Base-by-base conservation (phyloP, 768 basidiomycete genomes). In the Termitomyces sp. region DNA sequence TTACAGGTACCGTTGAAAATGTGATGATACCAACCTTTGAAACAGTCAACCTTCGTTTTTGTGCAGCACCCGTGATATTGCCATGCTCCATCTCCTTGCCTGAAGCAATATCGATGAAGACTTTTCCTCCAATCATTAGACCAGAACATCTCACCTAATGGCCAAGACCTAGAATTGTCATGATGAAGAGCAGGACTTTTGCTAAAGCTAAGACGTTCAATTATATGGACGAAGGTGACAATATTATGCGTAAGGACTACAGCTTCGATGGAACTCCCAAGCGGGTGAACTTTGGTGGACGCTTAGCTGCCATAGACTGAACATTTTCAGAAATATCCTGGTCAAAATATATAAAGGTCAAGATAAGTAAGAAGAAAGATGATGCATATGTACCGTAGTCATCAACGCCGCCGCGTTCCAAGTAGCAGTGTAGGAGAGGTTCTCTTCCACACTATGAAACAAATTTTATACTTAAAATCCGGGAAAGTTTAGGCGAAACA, bases 381-480 rank as follows among this genome's bases (percentile, higher is more conserved):
- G 10, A n/a, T 7, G 6, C 50, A 53, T 12, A 60, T 64, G 20
- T 29, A 77, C 80, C 26, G 70, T 68, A 0, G 78, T 77, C 62
- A 76, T 71, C 16, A 80, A 60, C 5, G 75, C 74, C 36, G 72
- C 72, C 2, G 72, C 70, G 63, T 78, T 80, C 78, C 80, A 80
- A 5, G 69, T 67, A 12, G 72, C 73, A 1, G 77, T 78, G 53
- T 79, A 80, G 5, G 69, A 71, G 54, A 80, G 66, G 48, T 76
- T 79, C 48, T 80, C 75, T 0, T 68, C 47, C 10, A 78, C 75
- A 39, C 75, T 79, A 50, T 1, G 36, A 18, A 10, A 33, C 3
- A 1, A 48, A 39, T 41, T 49, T n/a, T 26, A 36, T 52, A 49
- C 13, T 5, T 13, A 22, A 5, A 47, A 13, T 16, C 10, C 7